Conservation (phyloP, 1,284 basidiomycete genomes). For the Cryptococcus depauperatus region DNA sequence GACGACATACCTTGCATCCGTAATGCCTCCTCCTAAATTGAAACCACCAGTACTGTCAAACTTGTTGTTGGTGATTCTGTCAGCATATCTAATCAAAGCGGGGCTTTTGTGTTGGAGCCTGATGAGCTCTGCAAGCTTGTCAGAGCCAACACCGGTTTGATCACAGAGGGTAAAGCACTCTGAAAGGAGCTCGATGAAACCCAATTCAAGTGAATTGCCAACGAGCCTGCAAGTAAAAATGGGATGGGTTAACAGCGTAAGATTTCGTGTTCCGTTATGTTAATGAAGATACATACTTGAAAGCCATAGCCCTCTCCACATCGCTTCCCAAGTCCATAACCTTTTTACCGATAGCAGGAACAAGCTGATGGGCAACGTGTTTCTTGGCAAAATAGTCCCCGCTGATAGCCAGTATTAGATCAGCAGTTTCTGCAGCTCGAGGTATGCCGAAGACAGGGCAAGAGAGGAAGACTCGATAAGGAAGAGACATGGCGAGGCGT, state of each 20-base stretch:
- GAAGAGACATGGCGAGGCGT: slow-evolving; percentile 55
- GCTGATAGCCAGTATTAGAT: slow-evolving; percentile 67
- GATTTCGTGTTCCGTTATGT: neutral
- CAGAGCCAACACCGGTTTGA: slow-evolving; percentile 68
- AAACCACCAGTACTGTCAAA: slow-evolving; percentile 77
- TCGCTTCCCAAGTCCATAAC: slow-evolving; percentile 49
- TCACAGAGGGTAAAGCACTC: slow-evolving; percentile 77
- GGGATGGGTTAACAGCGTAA: slow-evolving; percentile 1
- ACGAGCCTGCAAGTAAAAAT: slow-evolving; percentile 39
- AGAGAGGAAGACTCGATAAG: slow-evolving; percentile 61
- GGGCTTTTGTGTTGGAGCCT: slow-evolving; percentile 47
- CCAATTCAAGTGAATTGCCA: slow-evolving; percentile 41
- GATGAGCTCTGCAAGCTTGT: slow-evolving; percentile 53
- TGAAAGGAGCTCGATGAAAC: slow-evolving; percentile 63
- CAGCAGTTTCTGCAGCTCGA: slow-evolving; percentile 57
- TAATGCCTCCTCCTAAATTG: slow-evolving; percentile 78
- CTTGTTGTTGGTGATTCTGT: slow-evolving; percentile 47
- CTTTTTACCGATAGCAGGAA: slow-evolving; percentile 72
- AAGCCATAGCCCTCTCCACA: slow-evolving; percentile 55
- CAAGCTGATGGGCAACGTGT: slow-evolving; percentile 58
- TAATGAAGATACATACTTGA: slow-evolving; percentile 77
- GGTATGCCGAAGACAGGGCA: slow-evolving; percentile 70
- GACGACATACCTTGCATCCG: slow-evolving; percentile 59
- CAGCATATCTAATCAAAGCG: slow-evolving; percentile 22
- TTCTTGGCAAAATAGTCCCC: slow-evolving; percentile 80